Conservation (phyloP, 148 eudicot species). For the Cornus suecica region DNA sequence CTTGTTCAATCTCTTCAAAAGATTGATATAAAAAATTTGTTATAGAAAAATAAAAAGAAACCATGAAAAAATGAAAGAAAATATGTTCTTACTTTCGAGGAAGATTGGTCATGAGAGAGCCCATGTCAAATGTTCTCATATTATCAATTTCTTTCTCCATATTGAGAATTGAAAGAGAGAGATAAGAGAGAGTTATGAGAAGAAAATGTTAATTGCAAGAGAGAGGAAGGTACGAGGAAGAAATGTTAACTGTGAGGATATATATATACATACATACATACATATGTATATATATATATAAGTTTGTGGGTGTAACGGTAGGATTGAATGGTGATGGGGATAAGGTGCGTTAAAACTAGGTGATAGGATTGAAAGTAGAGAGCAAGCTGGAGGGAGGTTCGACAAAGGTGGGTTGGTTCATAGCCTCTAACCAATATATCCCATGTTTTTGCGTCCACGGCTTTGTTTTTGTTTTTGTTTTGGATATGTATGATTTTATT, state of each 20-base stretch:
- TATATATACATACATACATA: too few relatives aligned
- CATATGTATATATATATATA: too few relatives aligned
- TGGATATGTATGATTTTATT: not conserved
- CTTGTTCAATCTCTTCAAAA: too few relatives aligned
- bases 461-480: not conserved
- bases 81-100: conserved; percentile 18
- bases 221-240: too few relatives aligned
- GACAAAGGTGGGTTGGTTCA: not conserved
- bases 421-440: not conserved
- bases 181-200: not conserved
- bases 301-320: not conserved
- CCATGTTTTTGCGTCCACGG: not conserved
- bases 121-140: conserved; percentile 19
- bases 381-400: not conserved
- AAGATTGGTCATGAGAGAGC: conserved; percentile 17
- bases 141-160: conserved; percentile 19
- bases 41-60: not conserved
- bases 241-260: not conserved
- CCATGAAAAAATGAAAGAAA: too few relatives aligned
- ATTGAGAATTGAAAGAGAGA: not conserved
- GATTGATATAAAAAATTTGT: too few relatives aligned
- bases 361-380: not conserved
- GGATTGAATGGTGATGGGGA: not conserved
- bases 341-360: not conserved
- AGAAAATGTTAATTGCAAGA: not conserved